These are phyloP conservation scores for Boletus rufocinnamomeus DNA, from an alignment of 768 basidiomycete genomes.

Conservation along the genomic window DNA sequence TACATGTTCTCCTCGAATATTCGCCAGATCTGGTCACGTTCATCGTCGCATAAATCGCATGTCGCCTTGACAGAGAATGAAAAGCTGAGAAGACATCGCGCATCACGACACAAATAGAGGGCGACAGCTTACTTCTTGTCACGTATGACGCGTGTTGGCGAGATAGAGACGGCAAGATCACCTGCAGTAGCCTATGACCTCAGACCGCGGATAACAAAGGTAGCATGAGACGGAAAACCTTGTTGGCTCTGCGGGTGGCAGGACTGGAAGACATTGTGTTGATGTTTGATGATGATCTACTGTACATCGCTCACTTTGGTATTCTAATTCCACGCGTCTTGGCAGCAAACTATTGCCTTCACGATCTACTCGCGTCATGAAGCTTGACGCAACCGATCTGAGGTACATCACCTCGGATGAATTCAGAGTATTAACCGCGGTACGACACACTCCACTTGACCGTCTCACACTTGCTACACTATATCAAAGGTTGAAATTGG, in stretches of 20 bases:
- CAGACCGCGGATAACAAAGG: background rate
- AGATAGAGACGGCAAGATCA: conserved; percentile 24
- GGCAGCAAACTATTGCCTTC: background rate
- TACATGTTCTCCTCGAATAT: conserved; percentile 61
- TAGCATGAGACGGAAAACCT: conserved; percentile 28
- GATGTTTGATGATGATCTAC: background rate
- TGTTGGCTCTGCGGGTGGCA: conserved; percentile 34
- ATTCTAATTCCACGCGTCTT: conserved; percentile 4
- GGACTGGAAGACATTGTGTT: conserved; percentile 22
- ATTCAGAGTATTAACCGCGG: conserved; percentile 95
- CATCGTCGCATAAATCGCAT: conserved; percentile 36
- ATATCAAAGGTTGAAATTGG: conserved; percentile 86
- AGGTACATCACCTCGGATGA: conserved; percentile 91
- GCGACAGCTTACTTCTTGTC: conserved; percentile 20
- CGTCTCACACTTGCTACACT: conserved; percentile 7
- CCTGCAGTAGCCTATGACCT: conserved; percentile 23
- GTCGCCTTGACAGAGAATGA: conserved; percentile 29
- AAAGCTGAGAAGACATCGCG: conserved; percentile 18
- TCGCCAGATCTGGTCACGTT: conserved; percentile 51
- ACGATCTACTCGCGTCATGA: conserved; percentile 53
- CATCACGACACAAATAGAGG: background rate
- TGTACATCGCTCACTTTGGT: conserved; percentile 7
- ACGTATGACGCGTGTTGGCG: conserved; percentile 3
- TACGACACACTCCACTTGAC: conserved; percentile 33
- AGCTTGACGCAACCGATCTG: conserved; percentile 92